phyloP scores from a whole-genome alignment of 768 basidiomycete genomes.

The Cantharellus anzutake region DNA sequence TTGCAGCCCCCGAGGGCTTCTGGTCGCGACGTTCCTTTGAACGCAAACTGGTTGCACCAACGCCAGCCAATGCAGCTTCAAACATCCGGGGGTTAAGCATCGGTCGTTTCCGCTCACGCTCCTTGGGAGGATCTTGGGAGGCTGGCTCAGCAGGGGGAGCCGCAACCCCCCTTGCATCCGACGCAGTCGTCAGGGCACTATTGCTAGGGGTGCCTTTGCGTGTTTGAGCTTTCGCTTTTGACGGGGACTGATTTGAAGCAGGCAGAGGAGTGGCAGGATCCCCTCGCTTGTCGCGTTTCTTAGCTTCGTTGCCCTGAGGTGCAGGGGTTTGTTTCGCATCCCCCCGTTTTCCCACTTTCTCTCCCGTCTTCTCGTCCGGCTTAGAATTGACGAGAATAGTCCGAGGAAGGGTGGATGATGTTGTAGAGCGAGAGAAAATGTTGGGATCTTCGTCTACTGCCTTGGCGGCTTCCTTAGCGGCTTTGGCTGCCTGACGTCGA shows the following conservation, averaged over 20 bases:
- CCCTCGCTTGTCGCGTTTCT: background rate
- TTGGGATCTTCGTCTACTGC: background rate
- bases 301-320: background rate
- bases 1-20: too few species aligned
- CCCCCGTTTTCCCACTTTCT: too few species aligned
- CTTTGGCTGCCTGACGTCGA: slow-evolving; percentile 22
- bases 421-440: slow-evolving; percentile 2
- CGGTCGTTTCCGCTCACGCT: background rate
- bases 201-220: background rate
- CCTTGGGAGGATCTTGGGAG: background rate
- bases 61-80: background rate
- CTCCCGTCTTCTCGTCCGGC: too few species aligned
- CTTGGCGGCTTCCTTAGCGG: slow-evolving; percentile 9
- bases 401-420: background rate
- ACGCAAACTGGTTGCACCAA: background rate
- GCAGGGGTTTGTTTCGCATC: too few species aligned
- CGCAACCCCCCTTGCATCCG: background rate
- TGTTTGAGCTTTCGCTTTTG: background rate
- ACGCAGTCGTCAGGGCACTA: background rate
- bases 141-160: background rate
- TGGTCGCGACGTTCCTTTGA: background rate
- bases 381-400: too few species aligned
- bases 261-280: background rate
- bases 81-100: slow-evolving; percentile 1
- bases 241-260: background rate